Conservation (phyloP, 2,329 filamentous ascomycete species). For the Trichophyton verrucosum region DNA sequence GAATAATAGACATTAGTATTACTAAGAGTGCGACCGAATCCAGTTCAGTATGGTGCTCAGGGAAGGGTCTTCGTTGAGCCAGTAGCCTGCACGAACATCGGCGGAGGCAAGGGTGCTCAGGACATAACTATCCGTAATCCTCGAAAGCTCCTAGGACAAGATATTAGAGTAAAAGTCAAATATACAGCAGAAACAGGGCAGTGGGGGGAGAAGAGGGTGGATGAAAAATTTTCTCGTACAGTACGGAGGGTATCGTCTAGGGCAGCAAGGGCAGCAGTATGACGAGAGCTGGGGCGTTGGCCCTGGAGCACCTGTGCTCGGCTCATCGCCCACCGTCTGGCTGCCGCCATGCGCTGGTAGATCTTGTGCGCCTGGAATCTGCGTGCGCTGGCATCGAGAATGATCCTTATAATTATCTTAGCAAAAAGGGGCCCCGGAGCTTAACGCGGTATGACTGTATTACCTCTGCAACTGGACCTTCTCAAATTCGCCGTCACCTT, state of each 20-base stretch:
- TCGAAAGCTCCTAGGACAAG: slow-evolving; percentile 39
- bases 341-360: slow-evolving; percentile 47
- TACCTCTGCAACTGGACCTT: slow-evolving; percentile 47
- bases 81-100: slow-evolving; percentile 47
- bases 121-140: slow-evolving; percentile 46
- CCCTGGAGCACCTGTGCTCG: slow-evolving; percentile 41
- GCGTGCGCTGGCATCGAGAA: slow-evolving; percentile 47
- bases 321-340: slow-evolving; percentile 46
- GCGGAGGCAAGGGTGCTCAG: slow-evolving; percentile 43
- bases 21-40: slow-evolving; percentile 26
- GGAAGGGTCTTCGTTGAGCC: slow-evolving; percentile 49
- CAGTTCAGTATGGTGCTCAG: slow-evolving; percentile 39
- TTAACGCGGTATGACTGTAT: slow-evolving; percentile 2
- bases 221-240: slow-evolving; percentile 26
- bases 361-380: slow-evolving; percentile 51
- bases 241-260: slow-evolving; percentile 37
- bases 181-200: neutral
- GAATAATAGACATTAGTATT: neutral
- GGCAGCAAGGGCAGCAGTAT: slow-evolving; percentile 38
- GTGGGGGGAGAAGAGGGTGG: neutral
- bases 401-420: slow-evolving; percentile 35
- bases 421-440: slow-evolving; percentile 1
- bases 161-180: slow-evolving; percentile 3
- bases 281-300: slow-evolving; percentile 36
- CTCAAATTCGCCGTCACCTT: slow-evolving; percentile 40